Conservation (phyloP, 2,329 filamentous ascomycete genomes). For the Colletotrichum sp. region DNA sequence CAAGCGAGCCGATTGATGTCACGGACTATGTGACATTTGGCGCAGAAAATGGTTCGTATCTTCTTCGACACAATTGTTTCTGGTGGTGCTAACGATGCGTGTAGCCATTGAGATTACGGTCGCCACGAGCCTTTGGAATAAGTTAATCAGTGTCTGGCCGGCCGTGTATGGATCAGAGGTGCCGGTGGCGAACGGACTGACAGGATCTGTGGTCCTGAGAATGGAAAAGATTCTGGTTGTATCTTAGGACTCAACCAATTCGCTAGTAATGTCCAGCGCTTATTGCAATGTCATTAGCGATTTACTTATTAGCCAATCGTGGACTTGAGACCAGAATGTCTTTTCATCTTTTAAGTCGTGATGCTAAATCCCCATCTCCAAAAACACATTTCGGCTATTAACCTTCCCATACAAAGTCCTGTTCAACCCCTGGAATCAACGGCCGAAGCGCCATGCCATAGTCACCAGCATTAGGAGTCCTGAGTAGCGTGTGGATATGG, state of each 20-base stretch:
- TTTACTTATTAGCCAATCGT: no score
- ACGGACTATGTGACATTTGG: not conserved
- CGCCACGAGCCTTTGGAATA: not conserved
- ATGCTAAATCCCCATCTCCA: no score
- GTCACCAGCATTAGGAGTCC: conserved; percentile 78
- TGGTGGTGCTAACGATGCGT: not conserved
- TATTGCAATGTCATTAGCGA: no score
- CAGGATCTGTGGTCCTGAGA: not conserved
- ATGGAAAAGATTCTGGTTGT: not conserved
- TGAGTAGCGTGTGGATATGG: conserved; percentile 76
- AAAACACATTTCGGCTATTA: no score
- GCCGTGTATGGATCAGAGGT: not conserved
- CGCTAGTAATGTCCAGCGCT: no score
- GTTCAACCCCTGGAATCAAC: conserved; percentile 39
- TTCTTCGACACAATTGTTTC: no score
- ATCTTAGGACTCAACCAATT: not conserved
- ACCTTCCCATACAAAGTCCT: conserved; percentile 47
- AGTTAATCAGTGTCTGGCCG: not conserved
- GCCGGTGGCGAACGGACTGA: not conserved
- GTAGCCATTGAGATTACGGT: not conserved
- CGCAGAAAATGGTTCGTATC: not conserved
- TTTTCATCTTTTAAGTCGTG: not conserved
- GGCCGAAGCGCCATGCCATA: conserved; percentile 65
- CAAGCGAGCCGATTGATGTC: not conserved
- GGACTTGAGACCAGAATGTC: not conserved